These are phyloP conservation scores for Sporothrix sp. DNA, from an alignment of 2,329 filamentous ascomycete species.

Conservation along the genomic window DNA sequence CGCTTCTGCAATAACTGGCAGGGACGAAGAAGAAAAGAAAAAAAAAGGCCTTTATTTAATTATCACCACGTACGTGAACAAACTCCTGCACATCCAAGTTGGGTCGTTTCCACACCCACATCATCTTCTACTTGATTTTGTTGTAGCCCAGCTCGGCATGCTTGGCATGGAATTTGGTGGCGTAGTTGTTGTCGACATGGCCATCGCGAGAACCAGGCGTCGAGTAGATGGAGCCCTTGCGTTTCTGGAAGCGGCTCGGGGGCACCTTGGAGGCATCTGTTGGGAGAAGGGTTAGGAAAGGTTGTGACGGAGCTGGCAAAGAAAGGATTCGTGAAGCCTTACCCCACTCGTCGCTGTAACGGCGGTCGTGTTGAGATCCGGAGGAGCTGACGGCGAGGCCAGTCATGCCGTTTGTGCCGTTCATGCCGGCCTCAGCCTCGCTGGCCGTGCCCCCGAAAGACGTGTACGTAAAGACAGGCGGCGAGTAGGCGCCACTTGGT, in stretches of 20 bases:
- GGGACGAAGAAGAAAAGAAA: not conserved
- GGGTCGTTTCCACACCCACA: no score
- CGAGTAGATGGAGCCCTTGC: conserved; percentile 58
- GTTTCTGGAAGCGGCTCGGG: conserved; percentile 59
- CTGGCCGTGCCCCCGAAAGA: not conserved
- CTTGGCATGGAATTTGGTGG: conserved; percentile 51
- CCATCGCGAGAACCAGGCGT: conserved; percentile 56
- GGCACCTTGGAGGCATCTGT: conserved; percentile 57
- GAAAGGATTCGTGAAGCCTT: not conserved
- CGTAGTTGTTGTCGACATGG: conserved; percentile 50
- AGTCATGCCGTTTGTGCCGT: not conserved
- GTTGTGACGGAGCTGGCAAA: no score
- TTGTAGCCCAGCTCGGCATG: conserved; percentile 41
- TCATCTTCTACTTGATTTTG: conserved; percentile 25
- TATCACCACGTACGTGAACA: no score
- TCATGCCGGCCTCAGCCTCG: not conserved
- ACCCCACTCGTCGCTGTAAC: conserved; percentile 13
- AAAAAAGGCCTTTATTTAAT: not conserved
- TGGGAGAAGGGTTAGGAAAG: not conserved
- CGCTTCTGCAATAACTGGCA: not conserved
- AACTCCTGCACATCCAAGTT: no score
- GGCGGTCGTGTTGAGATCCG: conserved; percentile 7
- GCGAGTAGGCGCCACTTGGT: not conserved
- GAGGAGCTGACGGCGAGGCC: not conserved
- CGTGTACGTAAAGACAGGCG: conserved; percentile 7